A percentile compares a stretch with the other conserved stretches of the same genome.
Conservation (phyloP, 306 rosid genomes). For the Mimosa bimucronata region DNA sequence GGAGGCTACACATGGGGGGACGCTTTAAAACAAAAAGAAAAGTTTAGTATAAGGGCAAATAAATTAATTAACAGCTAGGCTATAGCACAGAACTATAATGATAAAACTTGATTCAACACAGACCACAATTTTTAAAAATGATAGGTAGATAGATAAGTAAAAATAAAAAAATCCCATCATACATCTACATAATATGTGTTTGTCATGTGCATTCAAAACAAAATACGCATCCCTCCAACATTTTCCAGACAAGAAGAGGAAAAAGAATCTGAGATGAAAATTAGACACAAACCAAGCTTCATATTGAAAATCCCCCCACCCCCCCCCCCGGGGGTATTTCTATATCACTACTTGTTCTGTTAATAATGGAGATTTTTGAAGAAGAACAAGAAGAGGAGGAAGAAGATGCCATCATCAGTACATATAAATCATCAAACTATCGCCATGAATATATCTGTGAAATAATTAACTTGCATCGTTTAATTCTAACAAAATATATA, state of each 20-base stretch:
- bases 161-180: background rate
- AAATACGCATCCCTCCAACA: background rate
- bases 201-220: slow-evolving; percentile 29
- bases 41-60: slow-evolving; percentile 8
- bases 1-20: slow-evolving; percentile 39
- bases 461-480: background rate
- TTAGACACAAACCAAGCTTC: background rate
- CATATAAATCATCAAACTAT: background rate
- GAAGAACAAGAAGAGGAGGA: background rate
- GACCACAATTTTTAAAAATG: slow-evolving; percentile 7
- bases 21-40: slow-evolving; percentile 38
- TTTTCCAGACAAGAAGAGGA: background rate
- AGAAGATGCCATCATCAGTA: background rate
- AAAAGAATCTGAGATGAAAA: background rate
- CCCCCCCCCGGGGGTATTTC: too few relatives aligned
- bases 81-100: slow-evolving; percentile 7
- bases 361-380: background rate
- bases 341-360: background rate
- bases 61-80: slow-evolving; percentile 4
- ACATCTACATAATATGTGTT: background rate
- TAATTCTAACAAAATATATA: background rate
- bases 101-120: slow-evolving; percentile 21
- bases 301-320: background rate
- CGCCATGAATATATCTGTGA: background rate
- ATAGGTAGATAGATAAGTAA: background rate